These are phyloP conservation scores for Jatropha multifida DNA, from an alignment of 441 rosid species.

Conservation along the genomic window DNA sequence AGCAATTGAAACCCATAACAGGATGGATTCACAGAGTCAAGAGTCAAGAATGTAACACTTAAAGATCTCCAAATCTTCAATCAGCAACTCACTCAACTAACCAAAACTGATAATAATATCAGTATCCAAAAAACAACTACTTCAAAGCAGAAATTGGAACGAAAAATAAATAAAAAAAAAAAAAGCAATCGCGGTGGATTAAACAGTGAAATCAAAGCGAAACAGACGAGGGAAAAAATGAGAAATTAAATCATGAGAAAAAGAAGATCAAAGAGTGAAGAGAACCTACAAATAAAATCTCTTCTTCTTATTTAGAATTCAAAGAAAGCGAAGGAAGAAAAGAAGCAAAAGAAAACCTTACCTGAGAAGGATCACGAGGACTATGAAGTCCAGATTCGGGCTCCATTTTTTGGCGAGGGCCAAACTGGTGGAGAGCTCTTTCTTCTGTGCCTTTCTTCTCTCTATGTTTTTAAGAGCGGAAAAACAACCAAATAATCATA, in stretches of 20 bases:
- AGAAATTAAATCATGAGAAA: not conserved
- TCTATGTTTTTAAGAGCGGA: not conserved
- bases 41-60: not conserved
- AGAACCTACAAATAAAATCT: not conserved
- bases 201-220: not conserved
- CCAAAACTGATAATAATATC: not conserved
- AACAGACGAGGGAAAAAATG: not conserved
- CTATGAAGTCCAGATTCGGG: conserved; percentile 49
- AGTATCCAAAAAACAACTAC: not conserved
- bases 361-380: conserved; percentile 48
- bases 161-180: not conserved
- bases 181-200: not conserved
- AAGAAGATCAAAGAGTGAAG: not conserved
- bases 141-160: not conserved
- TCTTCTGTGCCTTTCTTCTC: not conserved
- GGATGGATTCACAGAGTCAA: conserved; percentile 8
- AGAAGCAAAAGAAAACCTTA: conserved; percentile 14
- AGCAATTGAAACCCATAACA: conserved; percentile 5
- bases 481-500: not conserved
- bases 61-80: conserved; percentile 11
- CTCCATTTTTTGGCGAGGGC: conserved; percentile 32
- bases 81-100: not conserved
- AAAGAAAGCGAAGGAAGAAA: not conserved
- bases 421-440: not conserved
- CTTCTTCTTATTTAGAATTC: not conserved